Evolutionary conservation across 2,329 filamentous ascomycete species (phyloP).

Genomic region (Cladosporium sp.): DNA sequence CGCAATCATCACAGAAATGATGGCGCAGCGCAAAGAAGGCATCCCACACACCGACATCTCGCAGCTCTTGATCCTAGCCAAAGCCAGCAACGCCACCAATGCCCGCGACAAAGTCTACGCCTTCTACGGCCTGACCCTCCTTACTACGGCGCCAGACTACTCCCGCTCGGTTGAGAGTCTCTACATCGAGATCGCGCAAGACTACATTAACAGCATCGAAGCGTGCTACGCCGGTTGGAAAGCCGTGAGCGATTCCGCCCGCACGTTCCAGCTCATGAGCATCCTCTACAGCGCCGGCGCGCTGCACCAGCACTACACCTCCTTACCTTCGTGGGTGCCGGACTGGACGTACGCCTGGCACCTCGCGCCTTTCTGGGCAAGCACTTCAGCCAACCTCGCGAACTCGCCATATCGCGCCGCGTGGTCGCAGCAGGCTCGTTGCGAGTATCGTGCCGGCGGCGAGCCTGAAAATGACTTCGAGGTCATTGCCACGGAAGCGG

Average conservation of each 20-base stretch:
- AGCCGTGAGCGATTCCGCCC: conserved; percentile 20
- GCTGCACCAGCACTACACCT: conserved; percentile 25
- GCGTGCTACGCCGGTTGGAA: conserved; percentile 23
- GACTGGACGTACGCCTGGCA: conserved; percentile 30
- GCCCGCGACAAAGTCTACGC: conserved; percentile 29
- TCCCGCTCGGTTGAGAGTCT: conserved; percentile 18
- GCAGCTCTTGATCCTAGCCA: conserved; percentile 29
- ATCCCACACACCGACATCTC: conserved; percentile 27
- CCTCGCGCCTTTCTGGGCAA: conserved; percentile 27
- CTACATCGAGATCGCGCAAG: conserved; percentile 24
- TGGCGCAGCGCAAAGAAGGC: conserved; percentile 22
- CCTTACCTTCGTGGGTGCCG: conserved; percentile 32
- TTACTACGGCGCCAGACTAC: conserved; percentile 25
- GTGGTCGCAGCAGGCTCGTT: conserved; percentile 24
- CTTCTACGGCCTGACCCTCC: conserved; percentile 25
- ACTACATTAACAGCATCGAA: conserved; percentile 26
- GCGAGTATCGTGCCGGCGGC: conserved; percentile 25
- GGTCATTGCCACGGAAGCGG: conserved; percentile 14
- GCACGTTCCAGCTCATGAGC: conserved; percentile 26
- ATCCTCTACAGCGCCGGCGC: conserved; percentile 28
- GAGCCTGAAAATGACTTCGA: conserved; percentile 24
- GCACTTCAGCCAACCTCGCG: conserved; percentile 21
- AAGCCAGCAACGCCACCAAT: conserved; percentile 28
- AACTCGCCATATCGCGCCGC: conserved; percentile 19
- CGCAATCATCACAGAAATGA: conserved; percentile 30